Percentiles rank a stretch among this genome's conserved stretches.
phyloP scores from a whole-genome alignment of 495 filamentous ascomycete species.

The Neurospora sp. region DNA sequence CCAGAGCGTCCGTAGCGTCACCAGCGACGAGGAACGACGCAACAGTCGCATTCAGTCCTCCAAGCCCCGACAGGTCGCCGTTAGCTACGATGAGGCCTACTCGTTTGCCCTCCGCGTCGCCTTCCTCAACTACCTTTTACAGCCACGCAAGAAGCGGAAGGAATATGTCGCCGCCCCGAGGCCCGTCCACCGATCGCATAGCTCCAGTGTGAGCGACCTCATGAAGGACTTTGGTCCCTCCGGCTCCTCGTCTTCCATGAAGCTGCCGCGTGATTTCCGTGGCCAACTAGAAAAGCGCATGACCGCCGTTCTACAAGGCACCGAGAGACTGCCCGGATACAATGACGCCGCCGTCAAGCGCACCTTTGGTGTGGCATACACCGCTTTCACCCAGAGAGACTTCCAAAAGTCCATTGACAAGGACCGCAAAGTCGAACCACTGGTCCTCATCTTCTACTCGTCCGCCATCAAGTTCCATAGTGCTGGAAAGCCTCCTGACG shows the following conservation, averaged over 20 bases:
- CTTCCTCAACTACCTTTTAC: conserved; percentile 86
- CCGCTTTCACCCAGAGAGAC: conserved; percentile 60
- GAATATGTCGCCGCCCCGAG: conserved; percentile 66
- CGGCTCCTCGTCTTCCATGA: conserved; percentile 28
- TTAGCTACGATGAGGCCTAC: conserved; percentile 67
- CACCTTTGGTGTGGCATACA: conserved; percentile 78
- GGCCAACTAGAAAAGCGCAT: conserved; percentile 67
- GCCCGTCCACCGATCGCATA: conserved; percentile 51
- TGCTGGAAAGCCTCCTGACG: conserved; percentile 70
- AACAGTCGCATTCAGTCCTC: conserved; percentile 24
- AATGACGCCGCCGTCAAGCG: conserved; percentile 80
- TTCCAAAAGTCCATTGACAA: conserved; percentile 85
- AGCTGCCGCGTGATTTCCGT: conserved; percentile 45
- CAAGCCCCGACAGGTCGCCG: conserved; percentile 24
- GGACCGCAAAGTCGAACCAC: conserved; percentile 84
- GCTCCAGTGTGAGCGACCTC: conserved; percentile 58
- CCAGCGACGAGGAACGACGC: conserved; percentile 20
- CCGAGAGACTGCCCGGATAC: conserved; percentile 60
- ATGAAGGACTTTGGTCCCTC: conserved; percentile 41
- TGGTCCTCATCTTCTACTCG: conserved; percentile 81
- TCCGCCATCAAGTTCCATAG: conserved; percentile 66
- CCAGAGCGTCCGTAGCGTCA: conserved; percentile 19
- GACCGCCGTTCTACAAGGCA: conserved; percentile 70
- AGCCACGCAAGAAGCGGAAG: conserved; percentile 76
- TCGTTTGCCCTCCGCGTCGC: conserved; percentile 82